These are phyloP conservation scores for Populus tremula DNA, from an alignment of 345 rosid species.

Conservation along the genomic window DNA sequence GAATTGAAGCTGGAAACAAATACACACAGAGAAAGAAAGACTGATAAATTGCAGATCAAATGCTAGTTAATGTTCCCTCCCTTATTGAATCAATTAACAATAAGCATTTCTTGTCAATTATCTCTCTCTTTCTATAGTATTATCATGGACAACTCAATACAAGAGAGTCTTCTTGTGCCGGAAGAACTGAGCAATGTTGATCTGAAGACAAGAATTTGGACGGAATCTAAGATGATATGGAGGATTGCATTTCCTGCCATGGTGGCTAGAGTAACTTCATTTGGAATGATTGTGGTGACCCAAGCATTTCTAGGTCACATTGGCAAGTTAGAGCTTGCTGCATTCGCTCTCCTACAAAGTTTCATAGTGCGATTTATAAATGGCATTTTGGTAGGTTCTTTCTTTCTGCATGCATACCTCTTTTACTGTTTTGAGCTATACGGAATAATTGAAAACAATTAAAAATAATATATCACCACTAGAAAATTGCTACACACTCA, in stretches of 20 bases:
- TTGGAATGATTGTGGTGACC: conserved; percentile 12
- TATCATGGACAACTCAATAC: not conserved
- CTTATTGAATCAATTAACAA: too few species aligned
- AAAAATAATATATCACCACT: too few species aligned
- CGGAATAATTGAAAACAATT: too few species aligned
- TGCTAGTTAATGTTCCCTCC: too few species aligned
- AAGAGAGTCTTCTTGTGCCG: not conserved
- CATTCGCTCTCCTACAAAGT: conserved; percentile 4
- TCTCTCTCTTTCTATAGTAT: too few species aligned
- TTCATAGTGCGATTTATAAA: not conserved
- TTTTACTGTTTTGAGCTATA: too few species aligned
- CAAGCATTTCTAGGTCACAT: conserved; percentile 15
- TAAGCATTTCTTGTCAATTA: too few species aligned
- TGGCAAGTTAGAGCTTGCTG: conserved; percentile 11
- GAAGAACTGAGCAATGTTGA: not conserved
- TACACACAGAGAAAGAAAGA: too few species aligned
- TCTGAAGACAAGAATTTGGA: not conserved
- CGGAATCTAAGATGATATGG: conserved; percentile 14
- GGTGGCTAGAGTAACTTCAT: not conserved
- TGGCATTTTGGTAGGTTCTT: conserved; percentile 10
- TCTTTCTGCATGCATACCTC: not conserved
- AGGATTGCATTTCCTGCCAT: conserved; percentile 13
- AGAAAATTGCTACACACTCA: too few species aligned
- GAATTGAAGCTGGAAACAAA: too few species aligned
- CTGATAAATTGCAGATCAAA: too few species aligned